Evolutionary conservation across 257 asterid species (phyloP).

Genomic region (Coffea canephora): DNA sequence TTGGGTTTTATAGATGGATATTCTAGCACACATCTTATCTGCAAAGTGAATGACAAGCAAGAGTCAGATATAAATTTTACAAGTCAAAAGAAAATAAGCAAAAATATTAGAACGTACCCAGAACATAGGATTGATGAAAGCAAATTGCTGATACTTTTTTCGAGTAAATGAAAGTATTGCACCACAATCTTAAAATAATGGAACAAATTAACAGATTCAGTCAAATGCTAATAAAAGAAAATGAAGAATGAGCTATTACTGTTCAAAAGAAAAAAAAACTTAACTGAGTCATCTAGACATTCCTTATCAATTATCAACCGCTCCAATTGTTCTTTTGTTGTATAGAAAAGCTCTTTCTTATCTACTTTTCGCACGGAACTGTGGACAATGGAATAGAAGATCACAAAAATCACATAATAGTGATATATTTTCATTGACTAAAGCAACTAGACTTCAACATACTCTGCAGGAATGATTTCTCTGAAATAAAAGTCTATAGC

Average conservation of each 20-base stretch:
- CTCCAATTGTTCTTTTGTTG: not conserved
- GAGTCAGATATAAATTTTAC: too few relatives aligned
- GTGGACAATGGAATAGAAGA: not conserved
- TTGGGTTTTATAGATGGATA: too few relatives aligned
- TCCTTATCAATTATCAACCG: not conserved
- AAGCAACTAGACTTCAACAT: not conserved
- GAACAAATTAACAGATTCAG: not conserved
- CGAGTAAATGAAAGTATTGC: not conserved
- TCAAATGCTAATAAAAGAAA: too few relatives aligned
- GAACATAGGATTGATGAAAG: not conserved
- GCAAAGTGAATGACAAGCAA: too few relatives aligned
- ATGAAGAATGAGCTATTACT: too few relatives aligned
- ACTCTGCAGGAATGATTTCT: not conserved
- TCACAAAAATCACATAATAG: not conserved
- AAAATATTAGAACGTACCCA: not conserved
- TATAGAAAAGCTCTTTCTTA: rapidly evolving
- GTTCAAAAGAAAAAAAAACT: too few relatives aligned
- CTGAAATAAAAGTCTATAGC: not conserved
- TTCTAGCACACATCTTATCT: too few relatives aligned
- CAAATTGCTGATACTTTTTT: not conserved
- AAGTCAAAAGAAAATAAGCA: not conserved
- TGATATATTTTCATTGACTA: not conserved
- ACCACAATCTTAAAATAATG: not conserved
- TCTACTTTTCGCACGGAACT: not conserved
- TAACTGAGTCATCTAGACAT: not conserved